Base-by-base conservation (phyloP, 768 basidiomycete genomes). In the Leccinum aurantiacum region DNA sequence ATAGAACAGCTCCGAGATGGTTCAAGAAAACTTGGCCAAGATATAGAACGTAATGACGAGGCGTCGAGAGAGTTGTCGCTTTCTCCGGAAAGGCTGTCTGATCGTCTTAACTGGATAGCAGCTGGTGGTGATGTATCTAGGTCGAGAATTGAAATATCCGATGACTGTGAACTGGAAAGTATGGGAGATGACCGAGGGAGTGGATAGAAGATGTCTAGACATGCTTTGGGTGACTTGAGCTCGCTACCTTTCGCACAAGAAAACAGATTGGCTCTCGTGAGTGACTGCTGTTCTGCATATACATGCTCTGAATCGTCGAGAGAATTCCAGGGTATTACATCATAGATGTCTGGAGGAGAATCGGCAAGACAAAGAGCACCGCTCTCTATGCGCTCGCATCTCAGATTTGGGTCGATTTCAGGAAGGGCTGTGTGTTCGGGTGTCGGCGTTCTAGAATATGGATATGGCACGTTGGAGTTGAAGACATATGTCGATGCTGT, bases 151-250 rank as follows among this genome's bases (percentile, higher is more conserved):
- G 49, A 61, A 52, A 62, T 31, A 15, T 67, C 46, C 15, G 65
- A 63, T 17, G 56, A 54, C 24, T 53, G 63, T 27, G 60, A 63
- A 48, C 63, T 51, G 24, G 67, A 64, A 53, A 56, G 10, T 22
- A 64, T 60, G 13, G 71, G 73, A 22, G 67, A 71, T 50, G 69
- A 74, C 27, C 44, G 60, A 41, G 65, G 64, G n/a, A 71, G 58
- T 31, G 58, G 53, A 37, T 53, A 46, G 35, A 37, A 29, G 25
- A 2, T 25, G 24, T 53, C 51, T 22, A 27, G 37, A 27, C 14
- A 53, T 37, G 19, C 46, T 41, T 49, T 11, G 13, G 59, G 24
- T 15, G 13, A 25, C 33, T 35, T 49, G 25, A 11, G 10, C 37
- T 38, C 48, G 25, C 29, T 13, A 3, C 7, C 17, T 48, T 37